Evolutionary conservation across 106 monocot genomes (phyloP).

Genomic region (Phalaenopsis equestris): DNA sequence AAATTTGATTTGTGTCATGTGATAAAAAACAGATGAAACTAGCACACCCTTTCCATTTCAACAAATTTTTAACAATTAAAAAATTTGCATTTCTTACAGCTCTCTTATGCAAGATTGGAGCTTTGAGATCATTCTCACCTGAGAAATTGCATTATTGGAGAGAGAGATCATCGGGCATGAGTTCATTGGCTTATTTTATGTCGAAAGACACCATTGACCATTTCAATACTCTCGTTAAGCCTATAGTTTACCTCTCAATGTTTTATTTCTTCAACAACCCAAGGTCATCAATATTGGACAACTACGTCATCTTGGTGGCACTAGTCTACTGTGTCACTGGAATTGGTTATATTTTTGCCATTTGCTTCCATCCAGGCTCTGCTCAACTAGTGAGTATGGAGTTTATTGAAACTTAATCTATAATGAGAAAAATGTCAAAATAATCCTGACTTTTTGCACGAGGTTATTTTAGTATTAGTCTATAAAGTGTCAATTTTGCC

Average conservation of each 20-base stretch:
- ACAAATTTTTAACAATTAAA: neutral
- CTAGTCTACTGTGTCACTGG: slow-evolving; percentile 91
- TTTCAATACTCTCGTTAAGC: slow-evolving; percentile 84
- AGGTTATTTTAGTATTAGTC: no score
- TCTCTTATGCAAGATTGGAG: slow-evolving; percentile 79
- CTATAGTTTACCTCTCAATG: slow-evolving; percentile 90
- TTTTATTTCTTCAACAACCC: slow-evolving; percentile 94
- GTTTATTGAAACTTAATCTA: neutral
- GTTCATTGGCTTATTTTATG: slow-evolving; percentile 84
- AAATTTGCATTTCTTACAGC: slow-evolving; percentile 35
- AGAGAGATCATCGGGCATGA: slow-evolving; percentile 88
- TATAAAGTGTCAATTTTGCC: no score
- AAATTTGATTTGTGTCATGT: neutral
- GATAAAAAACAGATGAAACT: neutral
- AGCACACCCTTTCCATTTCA: neutral
- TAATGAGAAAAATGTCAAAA: no score
- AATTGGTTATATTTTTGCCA: slow-evolving; percentile 80
- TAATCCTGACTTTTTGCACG: no score
- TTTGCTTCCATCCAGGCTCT: slow-evolving; percentile 73
- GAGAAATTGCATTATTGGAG: slow-evolving; percentile 78
- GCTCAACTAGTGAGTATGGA: slow-evolving; percentile 60
- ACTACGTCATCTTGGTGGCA: slow-evolving; percentile 57
- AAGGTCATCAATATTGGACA: slow-evolving; percentile 63
- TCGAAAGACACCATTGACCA: slow-evolving; percentile 83
- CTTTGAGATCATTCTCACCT: slow-evolving; percentile 75